Base-by-base conservation (phyloP, 768 basidiomycete genomes). In the Naematelia aurantialba region DNA sequence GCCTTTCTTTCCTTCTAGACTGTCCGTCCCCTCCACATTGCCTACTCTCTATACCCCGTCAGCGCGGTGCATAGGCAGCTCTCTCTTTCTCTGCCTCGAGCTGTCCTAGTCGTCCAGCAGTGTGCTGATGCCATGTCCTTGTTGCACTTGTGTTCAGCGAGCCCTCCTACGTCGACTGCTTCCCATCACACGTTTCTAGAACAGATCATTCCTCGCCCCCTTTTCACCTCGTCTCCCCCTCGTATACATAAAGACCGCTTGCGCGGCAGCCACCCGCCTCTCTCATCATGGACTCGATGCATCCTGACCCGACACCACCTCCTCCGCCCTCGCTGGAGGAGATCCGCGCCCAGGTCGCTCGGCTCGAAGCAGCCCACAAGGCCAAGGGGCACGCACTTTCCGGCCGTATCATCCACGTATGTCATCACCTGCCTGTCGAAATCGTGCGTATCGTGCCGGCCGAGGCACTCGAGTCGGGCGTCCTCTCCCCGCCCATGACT, bases 381-480 rank as follows among this genome's bases (percentile, higher is more conserved):
- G 82, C 83, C 1, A 84, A 86, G 58, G 87, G 85, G 45, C 84
- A 88, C 56, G 81, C 84, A 1, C 83, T 96, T 45, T 87, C 87
- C 3, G 93, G 92, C 1, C 84, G 93, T 45, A 88, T 96, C 75
- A 83, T 98, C 69, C 93, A 94, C 68, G 86, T 96, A 63, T 88
- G 85, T 79, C 91, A 92, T 77, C 89, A 91, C 72, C 85, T 93
- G 56, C 91, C 91, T 61, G 81, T 92, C 72, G 80, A 82, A 48
- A 84, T 86, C 25, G 84, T 87, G 30, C 82, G 65, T 17, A 66
- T 74, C 31, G 65, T 75, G 24, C 67, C 72, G 5, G 53, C 66
- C 44, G 61, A 68, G 24, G 46, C 57, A 1, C 55, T 62, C 52
- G 66, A 68, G 51, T 56, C 61, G 19, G 73, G 71, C 4, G 58